Base-by-base conservation (phyloP, 2,329 filamentous ascomycete species). In the Exophiala sp. region DNA sequence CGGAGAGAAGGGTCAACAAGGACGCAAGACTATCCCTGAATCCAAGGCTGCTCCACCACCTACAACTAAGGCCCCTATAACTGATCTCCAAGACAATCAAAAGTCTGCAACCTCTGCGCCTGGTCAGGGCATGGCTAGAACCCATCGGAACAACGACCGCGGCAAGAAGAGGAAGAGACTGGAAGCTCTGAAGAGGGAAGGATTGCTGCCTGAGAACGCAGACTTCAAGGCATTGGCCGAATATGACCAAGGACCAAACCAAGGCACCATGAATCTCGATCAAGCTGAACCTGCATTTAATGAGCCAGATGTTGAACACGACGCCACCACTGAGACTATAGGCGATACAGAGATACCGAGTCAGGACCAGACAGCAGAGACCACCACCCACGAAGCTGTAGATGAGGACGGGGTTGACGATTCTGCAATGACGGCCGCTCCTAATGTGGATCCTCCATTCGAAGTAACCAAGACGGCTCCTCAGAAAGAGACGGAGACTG, bases 81-180 rank as follows among this genome's bases (percentile, higher is more conserved):
- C 47, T 9, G 55, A 49, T 40, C 42, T 32, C 20, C 52, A 58
- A 33, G n/a, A 39, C 11, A 11, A 20, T 29, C 41, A 49, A 10
- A 50, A 51, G 16, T 63, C 63, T 34, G 47, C 40, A 54, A 52
- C 41, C 32, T 63, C 32, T 63, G n/a, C 76, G 46, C 78, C 81
- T 40, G 75, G 75, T 3, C 49, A 74, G 55, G 84, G 84, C 12
- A 74, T 72, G 32, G 60, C 65, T 18, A 62, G 66, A 14, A 87
- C 84, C 0, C 76, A 76, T 47, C 69, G 70, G 20, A 78, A 82
- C 56, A 87, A 87, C 59, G 63, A 69, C 29, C 75, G 84, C 36
- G 75, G 75, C 38, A 77, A 76, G 52, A 68, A 78, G 48, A 68
- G 72, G 36, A 77, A 77, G 52, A 71, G 72, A 52, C 69, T 86